Percentiles rank a stretch among this genome's conserved stretches.
Conservation (phyloP, 306 rosid species). For the Datisca glomerata region DNA sequence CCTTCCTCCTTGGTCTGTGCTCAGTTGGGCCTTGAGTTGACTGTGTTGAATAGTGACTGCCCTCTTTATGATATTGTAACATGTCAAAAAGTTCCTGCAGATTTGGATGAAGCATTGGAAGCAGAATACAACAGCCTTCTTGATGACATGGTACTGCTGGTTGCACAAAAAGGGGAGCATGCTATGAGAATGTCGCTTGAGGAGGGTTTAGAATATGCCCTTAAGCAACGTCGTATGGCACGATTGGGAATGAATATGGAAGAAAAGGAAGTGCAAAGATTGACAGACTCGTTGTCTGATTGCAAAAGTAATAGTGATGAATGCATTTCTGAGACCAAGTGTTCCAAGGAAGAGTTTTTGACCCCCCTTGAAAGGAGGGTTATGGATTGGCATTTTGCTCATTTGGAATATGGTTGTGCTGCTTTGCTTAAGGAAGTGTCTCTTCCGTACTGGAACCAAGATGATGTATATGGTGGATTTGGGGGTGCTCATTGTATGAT, state of each 20-base stretch:
- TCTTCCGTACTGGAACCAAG: constrained; percentile 98
- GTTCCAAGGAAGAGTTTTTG: constrained; percentile 39
- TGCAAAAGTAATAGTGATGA: constrained; percentile 15
- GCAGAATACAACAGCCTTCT: constrained; percentile 94
- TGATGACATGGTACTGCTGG: constrained; percentile 83
- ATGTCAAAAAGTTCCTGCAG: constrained; percentile 76
- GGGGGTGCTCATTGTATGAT: constrained; percentile 99
- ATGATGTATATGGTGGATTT: constrained; percentile 97
- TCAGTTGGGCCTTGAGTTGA: constrained; percentile 88
- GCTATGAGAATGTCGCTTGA: constrained; percentile 90
- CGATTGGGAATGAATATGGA: constrained; percentile 27
- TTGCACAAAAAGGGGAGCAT: constrained; percentile 75
- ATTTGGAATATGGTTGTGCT: constrained; percentile 99
- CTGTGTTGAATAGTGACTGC: constrained; percentile 89
- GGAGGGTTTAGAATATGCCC: constrained; percentile 94
- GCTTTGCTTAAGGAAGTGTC: constrained; percentile 84
- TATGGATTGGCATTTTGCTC: constrained; percentile 99
- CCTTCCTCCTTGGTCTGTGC: constrained; percentile 96
- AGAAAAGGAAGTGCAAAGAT: constrained; percentile 28
- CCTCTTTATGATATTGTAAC: constrained; percentile 86
- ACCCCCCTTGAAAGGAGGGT: constrained; percentile 94
- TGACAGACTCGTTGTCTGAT: constrained; percentile 21
- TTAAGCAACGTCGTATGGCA: constrained; percentile 55
- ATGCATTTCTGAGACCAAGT: constrained; percentile 15
- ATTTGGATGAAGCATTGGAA: constrained; percentile 89